These are phyloP conservation scores for Botrytis cinerea DNA, from an alignment of 2,329 filamentous ascomycete species.

Conservation along the genomic window DNA sequence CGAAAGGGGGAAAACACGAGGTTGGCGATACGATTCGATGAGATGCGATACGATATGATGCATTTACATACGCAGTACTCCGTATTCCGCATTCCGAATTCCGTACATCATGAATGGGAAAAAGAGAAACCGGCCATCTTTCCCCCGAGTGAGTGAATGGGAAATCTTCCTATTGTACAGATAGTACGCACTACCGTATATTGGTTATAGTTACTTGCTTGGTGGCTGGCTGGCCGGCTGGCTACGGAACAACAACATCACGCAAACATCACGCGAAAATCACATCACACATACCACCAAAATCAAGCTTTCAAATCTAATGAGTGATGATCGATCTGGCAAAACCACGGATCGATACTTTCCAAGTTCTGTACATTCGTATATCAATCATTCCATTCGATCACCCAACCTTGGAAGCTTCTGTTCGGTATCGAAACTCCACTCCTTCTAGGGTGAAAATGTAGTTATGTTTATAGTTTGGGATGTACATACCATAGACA, in stretches of 20 bases:
- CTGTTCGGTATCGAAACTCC: neutral
- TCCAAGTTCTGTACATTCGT: neutral
- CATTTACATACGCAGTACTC: neutral
- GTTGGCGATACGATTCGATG: neutral
- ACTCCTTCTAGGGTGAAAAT: neutral
- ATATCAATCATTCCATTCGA: neutral
- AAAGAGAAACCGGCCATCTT: neutral
- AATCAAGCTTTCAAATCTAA: neutral
- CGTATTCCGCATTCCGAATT: too few species aligned
- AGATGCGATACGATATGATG: neutral
- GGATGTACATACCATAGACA: neutral
- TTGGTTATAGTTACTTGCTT: neutral
- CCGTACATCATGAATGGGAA: neutral
- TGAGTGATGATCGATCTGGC: neutral
- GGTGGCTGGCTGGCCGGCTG: neutral
- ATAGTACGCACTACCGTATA: neutral
- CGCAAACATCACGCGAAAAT: neutral
- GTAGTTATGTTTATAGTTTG: neutral
- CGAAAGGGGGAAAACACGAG: neutral
- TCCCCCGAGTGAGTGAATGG: constrained; percentile 2
- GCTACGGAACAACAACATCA: neutral
- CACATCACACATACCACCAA: neutral
- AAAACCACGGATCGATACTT: neutral
- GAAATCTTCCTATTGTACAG: neutral
- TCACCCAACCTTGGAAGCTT: neutral